These are phyloP conservation scores for Tolypocladium tundrense DNA, from an alignment of 2,329 filamentous ascomycete genomes.

Conservation along the genomic window DNA sequence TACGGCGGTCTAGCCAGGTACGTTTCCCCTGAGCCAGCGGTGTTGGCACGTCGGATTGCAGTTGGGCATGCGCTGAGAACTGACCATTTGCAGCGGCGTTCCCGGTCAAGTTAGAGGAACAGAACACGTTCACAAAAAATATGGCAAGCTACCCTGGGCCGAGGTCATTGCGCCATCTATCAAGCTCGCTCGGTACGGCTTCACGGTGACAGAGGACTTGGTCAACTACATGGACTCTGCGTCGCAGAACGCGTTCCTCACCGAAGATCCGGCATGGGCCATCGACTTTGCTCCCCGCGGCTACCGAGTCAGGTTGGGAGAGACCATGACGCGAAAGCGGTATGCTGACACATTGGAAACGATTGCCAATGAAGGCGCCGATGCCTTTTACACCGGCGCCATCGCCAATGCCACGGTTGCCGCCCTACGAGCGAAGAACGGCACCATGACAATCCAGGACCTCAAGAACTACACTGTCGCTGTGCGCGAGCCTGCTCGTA, in stretches of 20 bases:
- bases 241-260: slow-evolving; percentile 48
- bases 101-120: slow-evolving; percentile 65
- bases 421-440: slow-evolving; percentile 51
- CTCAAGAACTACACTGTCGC: slow-evolving; percentile 61
- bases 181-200: slow-evolving; percentile 61
- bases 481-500: slow-evolving; percentile 48
- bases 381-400: slow-evolving; percentile 60
- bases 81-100: slow-evolving; percentile 39
- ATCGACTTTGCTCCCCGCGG: slow-evolving; percentile 77
- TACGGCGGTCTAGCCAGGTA: slow-evolving; percentile 63
- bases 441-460: slow-evolving; percentile 68
- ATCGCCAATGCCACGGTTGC: slow-evolving; percentile 61
- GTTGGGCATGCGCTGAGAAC: neutral
- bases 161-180: slow-evolving; percentile 61
- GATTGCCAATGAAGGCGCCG: slow-evolving; percentile 54
- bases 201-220: slow-evolving; percentile 61
- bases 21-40: slow-evolving; percentile 19
- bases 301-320: slow-evolving; percentile 52
- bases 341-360: slow-evolving; percentile 64
- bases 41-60: neutral
- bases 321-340: slow-evolving; percentile 63
- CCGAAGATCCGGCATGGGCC: slow-evolving; percentile 64
- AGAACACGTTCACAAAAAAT: slow-evolving; percentile 60
- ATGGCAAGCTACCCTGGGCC: slow-evolving; percentile 55
- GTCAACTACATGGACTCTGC: slow-evolving; percentile 54